These are phyloP conservation scores for Cercospora sp. DNA, from an alignment of 2,329 filamentous ascomycete species.

Conservation along the genomic window DNA sequence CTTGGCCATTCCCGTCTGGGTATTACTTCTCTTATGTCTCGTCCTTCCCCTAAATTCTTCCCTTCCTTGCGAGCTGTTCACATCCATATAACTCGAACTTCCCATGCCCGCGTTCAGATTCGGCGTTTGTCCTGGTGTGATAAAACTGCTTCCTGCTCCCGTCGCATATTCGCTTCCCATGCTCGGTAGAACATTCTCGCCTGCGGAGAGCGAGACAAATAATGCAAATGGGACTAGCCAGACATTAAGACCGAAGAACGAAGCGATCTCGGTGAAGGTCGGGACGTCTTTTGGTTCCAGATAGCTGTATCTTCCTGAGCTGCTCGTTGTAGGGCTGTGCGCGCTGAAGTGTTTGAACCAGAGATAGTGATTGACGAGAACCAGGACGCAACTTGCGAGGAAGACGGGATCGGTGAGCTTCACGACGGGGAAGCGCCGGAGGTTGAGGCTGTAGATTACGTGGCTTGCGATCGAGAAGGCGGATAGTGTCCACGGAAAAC, in stretches of 20 bases:
- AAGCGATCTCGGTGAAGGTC: conserved; percentile 89
- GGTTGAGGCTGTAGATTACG: conserved; percentile 82
- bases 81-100: conserved; percentile 10
- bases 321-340: conserved; percentile 50
- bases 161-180: conserved; percentile 78
- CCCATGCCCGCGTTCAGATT: conserved; percentile 22
- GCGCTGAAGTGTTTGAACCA: conserved; percentile 92
- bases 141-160: conserved; percentile 55
- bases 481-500: conserved; percentile 76
- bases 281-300: conserved; percentile 58
- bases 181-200: conserved; percentile 90
- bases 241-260: conserved; percentile 93
- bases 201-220: conserved; percentile 90
- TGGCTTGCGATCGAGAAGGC: conserved; percentile 77
- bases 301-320: conserved; percentile 54
- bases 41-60: conserved; percentile 41
- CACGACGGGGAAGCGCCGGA: conserved; percentile 73
- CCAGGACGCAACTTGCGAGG: conserved; percentile 76
- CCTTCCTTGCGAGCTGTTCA: conserved; percentile 34
- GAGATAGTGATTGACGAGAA: conserved; percentile 86
- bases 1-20: conserved; percentile 56
- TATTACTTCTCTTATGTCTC: conserved; percentile 54
- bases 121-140: conserved; percentile 46
- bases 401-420: conserved; percentile 87
- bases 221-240: conserved; percentile 95